Percentiles rank a stretch among this genome's conserved stretches.
Conservation (phyloP, 495 filamentous ascomycete species). For the Trichoderma parareesei region DNA sequence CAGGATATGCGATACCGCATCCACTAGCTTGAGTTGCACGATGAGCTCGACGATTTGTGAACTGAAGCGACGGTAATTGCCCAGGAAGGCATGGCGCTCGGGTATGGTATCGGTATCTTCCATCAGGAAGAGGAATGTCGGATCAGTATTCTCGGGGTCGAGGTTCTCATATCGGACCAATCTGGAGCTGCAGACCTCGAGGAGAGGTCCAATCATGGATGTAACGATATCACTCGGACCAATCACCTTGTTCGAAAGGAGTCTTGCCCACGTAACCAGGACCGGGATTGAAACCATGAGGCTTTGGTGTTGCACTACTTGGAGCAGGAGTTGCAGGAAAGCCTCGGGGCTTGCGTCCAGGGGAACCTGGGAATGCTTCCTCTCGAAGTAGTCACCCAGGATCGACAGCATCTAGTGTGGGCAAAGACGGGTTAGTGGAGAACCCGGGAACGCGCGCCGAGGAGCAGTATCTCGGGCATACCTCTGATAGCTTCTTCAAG, state of each 20-base stretch:
- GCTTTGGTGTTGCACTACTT: conserved; percentile 74
- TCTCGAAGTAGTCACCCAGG: conserved; percentile 73
- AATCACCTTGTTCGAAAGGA: conserved; percentile 60
- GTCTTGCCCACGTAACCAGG: conserved; percentile 78
- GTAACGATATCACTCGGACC: conserved; percentile 56
- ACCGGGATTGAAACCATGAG: conserved; percentile 87
- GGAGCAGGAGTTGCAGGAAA: conserved; percentile 71
- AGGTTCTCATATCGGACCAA: conserved; percentile 79
- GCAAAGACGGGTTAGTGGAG: conserved; percentile 18
- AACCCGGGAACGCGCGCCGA: neutral
- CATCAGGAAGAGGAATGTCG: conserved; percentile 69
- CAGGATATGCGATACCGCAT: conserved; percentile 82
- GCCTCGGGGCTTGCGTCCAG: conserved; percentile 52
- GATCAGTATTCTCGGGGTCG: conserved; percentile 69
- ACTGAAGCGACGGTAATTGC: conserved; percentile 90
- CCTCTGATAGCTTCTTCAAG: conserved; percentile 90
- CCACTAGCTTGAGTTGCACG: conserved; percentile 66
- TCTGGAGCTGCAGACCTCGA: conserved; percentile 70
- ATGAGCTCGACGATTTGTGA: conserved; percentile 76
- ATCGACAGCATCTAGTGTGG: conserved; percentile 64
- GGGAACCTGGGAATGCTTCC: conserved; percentile 55
- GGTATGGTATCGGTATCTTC: conserved; percentile 94
- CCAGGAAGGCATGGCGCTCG: conserved; percentile 92
- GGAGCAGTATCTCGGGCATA: conserved; percentile 24
- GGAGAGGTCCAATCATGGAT: conserved; percentile 60